Evolutionary conservation across 768 basidiomycete genomes (phyloP), one percentile per base, ranked within the genome.

Genomic region (Glaciozyma antarctica): DNA sequence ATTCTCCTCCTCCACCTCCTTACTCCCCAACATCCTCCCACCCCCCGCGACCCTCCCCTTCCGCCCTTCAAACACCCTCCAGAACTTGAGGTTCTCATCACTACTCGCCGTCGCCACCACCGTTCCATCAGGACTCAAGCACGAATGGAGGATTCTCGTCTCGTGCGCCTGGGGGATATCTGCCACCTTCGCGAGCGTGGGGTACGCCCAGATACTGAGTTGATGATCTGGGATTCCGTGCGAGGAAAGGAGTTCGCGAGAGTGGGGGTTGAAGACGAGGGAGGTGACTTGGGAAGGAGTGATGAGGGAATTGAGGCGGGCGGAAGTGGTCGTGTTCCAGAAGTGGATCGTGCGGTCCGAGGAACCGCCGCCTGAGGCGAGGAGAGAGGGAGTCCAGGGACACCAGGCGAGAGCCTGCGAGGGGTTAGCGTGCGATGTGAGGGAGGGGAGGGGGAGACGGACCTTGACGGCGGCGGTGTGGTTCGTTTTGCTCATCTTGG

Each of bases 81-180:
- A 74, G 56, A 74, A 74, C 80, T 97, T 98, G 73, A 98, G 80
- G 73, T 93, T 93, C 80, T 98, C 94, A 74, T 98, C 95, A 0
- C 88, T 88, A 2, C 90, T 90, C 12, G 88, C 90, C 0, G 94
- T 98, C 69, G 85, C 88, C 15, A 99, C 86, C 6, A 91, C 85
- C 70, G 92, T 90, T 0, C 95, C 95, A 10, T 85, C 87, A 3
- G 95, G 95, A 62, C 87, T 84, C 12, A 95, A 75, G 26, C 86
- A 84, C 62, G 87, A 89, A 75, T 87, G 90, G 49, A 98, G 78
- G 59, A 98, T 88, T 5, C 95, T 80, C 38, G 87, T 85, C 75
- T 97, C 93, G 72, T 98, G 95, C 1, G 94, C 93, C 64, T 94
- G 89, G 10, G 88, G 83, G 63, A 95, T 90, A 73, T 88, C 88